Evolutionary conservation across 2,329 filamentous ascomycete genomes (phyloP), one percentile per base, ranked within the genome.

Genomic region (Neopestalotiopsis sp.): DNA sequence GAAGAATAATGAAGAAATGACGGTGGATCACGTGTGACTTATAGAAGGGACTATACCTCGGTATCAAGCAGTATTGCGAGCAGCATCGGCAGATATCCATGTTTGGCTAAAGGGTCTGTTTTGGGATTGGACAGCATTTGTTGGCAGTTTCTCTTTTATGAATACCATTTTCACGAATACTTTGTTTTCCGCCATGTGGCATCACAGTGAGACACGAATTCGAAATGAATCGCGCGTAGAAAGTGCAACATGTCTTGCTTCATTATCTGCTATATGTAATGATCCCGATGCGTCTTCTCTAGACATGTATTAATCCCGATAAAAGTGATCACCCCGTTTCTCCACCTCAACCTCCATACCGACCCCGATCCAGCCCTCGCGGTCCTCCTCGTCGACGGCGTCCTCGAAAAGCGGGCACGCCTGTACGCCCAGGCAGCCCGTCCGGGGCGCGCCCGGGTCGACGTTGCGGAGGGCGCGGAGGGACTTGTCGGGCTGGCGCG

Each of bases 371-470:
- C 80, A 84, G 13, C 81, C 81, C 71, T 86, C 70, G 38, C 72
- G 70, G 14, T 71, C 69, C 32, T 78, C 75, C 10, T 77, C 75
- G 28, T 72, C 70, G n/a, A 75, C 66, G 12, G 69, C 73, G 2
- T 72, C 67, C 9, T 83, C 77, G 70, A 85, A 88, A 38, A 88
- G 72, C 5, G 90, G 90, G 52, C 88, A 89, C 69, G 92, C 79
- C 77, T 91, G 89, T 88, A 93, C 90, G 5, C 90, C 90, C 32
- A 92, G 75, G 71, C 89, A 91, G 0, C 89, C 87, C 66, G 78
- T 81, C 61, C 81, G 83, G 34, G 86, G 86, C 0, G 87, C 86
- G 1, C 90, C 90, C 24, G 84, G 79, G 75, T 92, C 90, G 30
- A 92, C 87, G 10, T 87, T 82, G 13, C 90, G 84, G 71, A 86